Base-by-base conservation (phyloP, 2,329 filamentous ascomycete genomes). In the Penicillium psychrosexuale region DNA sequence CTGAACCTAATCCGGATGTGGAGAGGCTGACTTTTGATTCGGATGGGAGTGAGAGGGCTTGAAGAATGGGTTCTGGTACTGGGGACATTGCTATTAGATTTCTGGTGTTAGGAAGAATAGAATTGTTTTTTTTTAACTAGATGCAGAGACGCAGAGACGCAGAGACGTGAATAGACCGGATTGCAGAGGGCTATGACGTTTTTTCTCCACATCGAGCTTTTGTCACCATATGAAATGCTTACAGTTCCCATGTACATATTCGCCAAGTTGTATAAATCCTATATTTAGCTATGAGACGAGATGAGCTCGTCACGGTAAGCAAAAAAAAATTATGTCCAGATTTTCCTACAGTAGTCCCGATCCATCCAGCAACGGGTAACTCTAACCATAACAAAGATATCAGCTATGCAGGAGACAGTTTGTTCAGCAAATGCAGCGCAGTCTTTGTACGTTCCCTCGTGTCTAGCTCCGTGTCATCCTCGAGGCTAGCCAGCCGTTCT, bases 401-500 rank as follows among this genome's bases (percentile, higher is more conserved):
- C 12, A 34, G 45, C 37, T 40, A 53, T 42, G 31, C 43, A 24
- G 43, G 43, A 33, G 48, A 47, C 28, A 63, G 55, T 24, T 60
- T 55, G 50, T 66, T 84, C 74, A 94, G 83, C 72, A 92, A 85
- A 76, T 86, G 86, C 12, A 88, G 74, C 0, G 90, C 91, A 40
- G 84, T 87, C 76, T 92, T 96, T 1, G 90, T 90, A 59, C 91
- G 78, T 76, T 97, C 91, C 49, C 88, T 80, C 22, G 96, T 89
- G 71, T 96, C 90, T 54, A 94, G 72, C 66, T 95, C 90, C 2
- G 78, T 72, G 72, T 97, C 93, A 58, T 83, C 74, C 67, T 84
- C 75, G 67, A 91, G 73, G 59, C 74, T 77, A 68, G 84, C 80
- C 60, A 93, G 78, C 63, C 84, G 87, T 31, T 82, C 78, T 50